Evolutionary conservation across 495 filamentous ascomycete genomes (phyloP), one percentile per base, ranked within the genome.

Genomic region (Neurospora terricola): DNA sequence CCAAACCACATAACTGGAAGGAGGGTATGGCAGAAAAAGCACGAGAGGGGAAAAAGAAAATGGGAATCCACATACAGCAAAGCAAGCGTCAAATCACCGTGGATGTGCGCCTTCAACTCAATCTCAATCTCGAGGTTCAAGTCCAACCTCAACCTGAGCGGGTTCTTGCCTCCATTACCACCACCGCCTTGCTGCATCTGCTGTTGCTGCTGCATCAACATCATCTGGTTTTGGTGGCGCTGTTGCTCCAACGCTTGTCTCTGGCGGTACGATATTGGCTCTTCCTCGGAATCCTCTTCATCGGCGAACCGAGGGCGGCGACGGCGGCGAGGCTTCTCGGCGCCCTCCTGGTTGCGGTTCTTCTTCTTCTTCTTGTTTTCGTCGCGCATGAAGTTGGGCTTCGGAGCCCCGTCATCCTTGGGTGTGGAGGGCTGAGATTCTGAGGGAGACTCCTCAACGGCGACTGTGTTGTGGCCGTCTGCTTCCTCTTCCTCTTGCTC

Each of bases 121-220:
- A 97, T 90, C 85, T 96, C 92, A 75, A 97, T 88, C 79, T 97
- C 94, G 69, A 97, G 82, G 82, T 97, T 96, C 70, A 97, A 79
- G 79, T 97, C 93, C 71, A 97, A 80, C 70, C 94, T 81, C 83
- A 97, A 76, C 76, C 88, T 86, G 73, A 97, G 81, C 80, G 94
- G 91, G 80, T 95, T 91, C 76, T 90, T 89, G 69, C 85, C 87
- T 34, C 86, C 87, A 11, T 81, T 83, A 6, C 74, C 80, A 6
- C 82, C 85, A 5, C 82, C 81, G n/a, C 71, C 23, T 38, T 70
- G 38, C 69, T 73, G 70, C 70, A 69, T 76, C 70, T 76, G 76
- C 68, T 76, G 75, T 39, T 69, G 48, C 59, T 75, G 74, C 74
- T 76, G 73, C 73, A 73, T 70, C 74, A 75, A 71, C 70, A 76